These are phyloP conservation scores for Colletotrichum euphorbiae DNA, from an alignment of 2,329 filamentous ascomycete genomes.

Conservation along the genomic window DNA sequence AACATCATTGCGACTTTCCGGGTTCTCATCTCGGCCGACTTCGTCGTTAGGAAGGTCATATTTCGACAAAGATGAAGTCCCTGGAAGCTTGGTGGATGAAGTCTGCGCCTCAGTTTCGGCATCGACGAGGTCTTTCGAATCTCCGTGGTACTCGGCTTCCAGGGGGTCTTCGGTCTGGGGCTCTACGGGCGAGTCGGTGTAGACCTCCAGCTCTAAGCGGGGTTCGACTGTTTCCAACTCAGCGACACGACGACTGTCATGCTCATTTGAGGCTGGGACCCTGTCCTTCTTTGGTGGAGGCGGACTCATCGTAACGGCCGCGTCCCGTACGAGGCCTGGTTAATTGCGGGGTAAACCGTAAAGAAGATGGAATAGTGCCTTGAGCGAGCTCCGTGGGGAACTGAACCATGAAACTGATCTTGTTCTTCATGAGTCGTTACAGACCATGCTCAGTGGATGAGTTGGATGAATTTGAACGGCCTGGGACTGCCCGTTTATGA, in stretches of 20 bases:
- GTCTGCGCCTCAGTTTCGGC: too few relatives aligned
- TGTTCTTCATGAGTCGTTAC: not conserved
- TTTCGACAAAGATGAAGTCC: too few relatives aligned
- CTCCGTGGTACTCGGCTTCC: too few relatives aligned
- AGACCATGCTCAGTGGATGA: not conserved
- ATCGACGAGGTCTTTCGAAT: too few relatives aligned
- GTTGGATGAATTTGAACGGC: not conserved
- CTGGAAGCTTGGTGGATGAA: too few relatives aligned
- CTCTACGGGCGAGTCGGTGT: too few relatives aligned
- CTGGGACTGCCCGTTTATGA: constrained; percentile 1
- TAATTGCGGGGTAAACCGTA: constrained; percentile 2
- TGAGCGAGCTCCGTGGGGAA: not conserved
- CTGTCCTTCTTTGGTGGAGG: constrained; percentile 9
- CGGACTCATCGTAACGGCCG: constrained; percentile 9
- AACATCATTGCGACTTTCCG: too few relatives aligned
- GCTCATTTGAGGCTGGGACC: not conserved
- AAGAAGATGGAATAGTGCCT: not conserved
- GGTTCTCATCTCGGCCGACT: not conserved
- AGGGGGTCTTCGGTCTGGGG: too few relatives aligned
- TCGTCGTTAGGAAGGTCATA: too few relatives aligned
- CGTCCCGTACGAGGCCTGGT: not conserved
- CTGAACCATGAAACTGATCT: not conserved
- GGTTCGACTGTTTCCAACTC: too few relatives aligned
- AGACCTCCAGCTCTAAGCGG: too few relatives aligned
- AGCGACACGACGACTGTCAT: too few relatives aligned